phyloP scores from a whole-genome alignment of 768 basidiomycete genomes.

The Lentinula aciculospora region DNA sequence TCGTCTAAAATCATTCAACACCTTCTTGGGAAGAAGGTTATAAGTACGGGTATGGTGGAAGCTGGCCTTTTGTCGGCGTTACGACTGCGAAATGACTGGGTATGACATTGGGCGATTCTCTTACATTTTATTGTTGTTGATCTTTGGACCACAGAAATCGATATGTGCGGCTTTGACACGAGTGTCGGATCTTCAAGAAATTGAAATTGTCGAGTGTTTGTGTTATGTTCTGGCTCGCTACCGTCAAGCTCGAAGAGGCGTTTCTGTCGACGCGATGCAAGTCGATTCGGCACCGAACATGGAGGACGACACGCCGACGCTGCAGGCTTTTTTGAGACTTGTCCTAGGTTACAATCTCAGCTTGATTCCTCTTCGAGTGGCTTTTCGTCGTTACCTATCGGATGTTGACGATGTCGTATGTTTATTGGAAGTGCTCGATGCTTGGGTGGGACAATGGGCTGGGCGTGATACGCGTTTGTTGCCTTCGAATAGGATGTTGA shows the following conservation, averaged over 20 bases:
- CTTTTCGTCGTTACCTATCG: slow-evolving; percentile 43
- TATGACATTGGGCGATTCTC: slow-evolving; percentile 18
- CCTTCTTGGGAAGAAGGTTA: slow-evolving; percentile 50
- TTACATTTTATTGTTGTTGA: background rate
- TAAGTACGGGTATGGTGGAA: slow-evolving; percentile 58
- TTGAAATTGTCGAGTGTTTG: slow-evolving; percentile 53
- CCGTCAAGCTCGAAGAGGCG: slow-evolving; percentile 15
- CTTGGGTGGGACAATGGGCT: slow-evolving; percentile 39
- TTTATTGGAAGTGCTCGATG: slow-evolving; percentile 41
- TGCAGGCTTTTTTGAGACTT: slow-evolving; percentile 30
- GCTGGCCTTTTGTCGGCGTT: slow-evolving; percentile 53
- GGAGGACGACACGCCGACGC: slow-evolving; percentile 12
- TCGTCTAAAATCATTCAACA: slow-evolving; percentile 50
- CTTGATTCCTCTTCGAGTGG: slow-evolving; percentile 35
- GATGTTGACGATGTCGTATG: slow-evolving; percentile 43
- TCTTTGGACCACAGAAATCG: slow-evolving; percentile 10
- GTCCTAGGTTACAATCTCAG: slow-evolving; percentile 29
- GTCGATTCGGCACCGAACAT: slow-evolving; percentile 20
- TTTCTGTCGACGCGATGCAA: slow-evolving; percentile 29
- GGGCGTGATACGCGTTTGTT: slow-evolving; percentile 29
- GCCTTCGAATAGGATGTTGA: slow-evolving; percentile 31
- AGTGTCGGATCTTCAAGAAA: slow-evolving; percentile 62
- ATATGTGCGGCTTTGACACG: slow-evolving; percentile 45
- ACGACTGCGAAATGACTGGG: slow-evolving; percentile 63
- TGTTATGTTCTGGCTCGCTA: slow-evolving; percentile 35